Evolutionary conservation across 257 asterid species (phyloP).

Genomic region (Avicennia marina): DNA sequence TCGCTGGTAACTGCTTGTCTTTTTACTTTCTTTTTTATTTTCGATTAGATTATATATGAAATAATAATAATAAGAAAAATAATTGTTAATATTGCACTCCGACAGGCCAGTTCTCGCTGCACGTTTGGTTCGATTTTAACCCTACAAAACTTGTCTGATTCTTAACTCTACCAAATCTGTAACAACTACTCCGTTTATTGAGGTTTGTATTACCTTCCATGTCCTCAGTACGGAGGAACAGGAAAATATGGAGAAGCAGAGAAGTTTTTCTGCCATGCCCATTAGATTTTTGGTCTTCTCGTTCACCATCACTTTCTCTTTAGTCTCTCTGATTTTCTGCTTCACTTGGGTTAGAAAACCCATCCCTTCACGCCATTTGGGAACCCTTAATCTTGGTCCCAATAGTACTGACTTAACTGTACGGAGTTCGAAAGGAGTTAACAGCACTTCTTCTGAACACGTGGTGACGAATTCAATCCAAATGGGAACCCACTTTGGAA

Average conservation of each 20-base stretch:
- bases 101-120: too few relatives aligned
- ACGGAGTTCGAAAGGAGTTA: constrained; percentile 16
- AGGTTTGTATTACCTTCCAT: too few relatives aligned
- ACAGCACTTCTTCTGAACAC: constrained; percentile 22
- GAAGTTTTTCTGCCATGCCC: constrained; percentile 52
- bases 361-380: constrained; percentile 26
- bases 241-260: constrained; percentile 59
- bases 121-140: too few relatives aligned
- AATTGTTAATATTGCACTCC: too few relatives aligned
- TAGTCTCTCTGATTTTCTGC: constrained; percentile 41
- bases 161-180: too few relatives aligned
- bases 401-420: constrained; percentile 15
- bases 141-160: too few relatives aligned
- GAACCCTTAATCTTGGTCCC: constrained; percentile 31
- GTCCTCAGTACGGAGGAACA: too few relatives aligned
- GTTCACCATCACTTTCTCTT: constrained; percentile 42
- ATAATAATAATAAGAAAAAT: too few relatives aligned
- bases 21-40: too few relatives aligned
- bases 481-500: constrained; percentile 10
- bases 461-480: constrained; percentile 21
- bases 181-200: too few relatives aligned
- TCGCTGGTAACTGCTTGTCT: too few relatives aligned
- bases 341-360: constrained; percentile 50
- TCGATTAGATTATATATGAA: too few relatives aligned
- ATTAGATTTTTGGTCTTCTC: constrained; percentile 42